These are phyloP conservation scores for Eucalyptus fibrosa DNA, from an alignment of 345 rosid species.

Conservation along the genomic window DNA sequence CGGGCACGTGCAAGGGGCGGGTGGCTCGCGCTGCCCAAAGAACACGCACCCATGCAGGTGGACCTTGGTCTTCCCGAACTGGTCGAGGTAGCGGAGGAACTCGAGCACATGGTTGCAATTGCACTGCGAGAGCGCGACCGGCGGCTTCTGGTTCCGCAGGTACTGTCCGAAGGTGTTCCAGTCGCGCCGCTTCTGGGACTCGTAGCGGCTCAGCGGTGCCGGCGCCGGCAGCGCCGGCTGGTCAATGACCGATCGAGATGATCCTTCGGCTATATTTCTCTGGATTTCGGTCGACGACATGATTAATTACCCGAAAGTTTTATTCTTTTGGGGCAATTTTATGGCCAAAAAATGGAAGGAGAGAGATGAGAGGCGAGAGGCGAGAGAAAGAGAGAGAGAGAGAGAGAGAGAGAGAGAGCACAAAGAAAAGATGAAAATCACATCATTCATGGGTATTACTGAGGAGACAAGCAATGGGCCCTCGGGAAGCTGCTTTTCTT, in stretches of 20 bases:
- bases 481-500: constrained; percentile 20
- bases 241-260: constrained; percentile 24
- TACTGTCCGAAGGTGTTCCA: constrained; percentile 90
- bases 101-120: constrained; percentile 57
- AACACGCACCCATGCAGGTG: constrained; percentile 60
- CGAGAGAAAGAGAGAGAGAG: neutral
- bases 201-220: constrained; percentile 59
- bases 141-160: constrained; percentile 63
- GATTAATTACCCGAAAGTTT: neutral
- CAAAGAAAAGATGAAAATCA: constrained; percentile 33
- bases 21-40: constrained; percentile 79
- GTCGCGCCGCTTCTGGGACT: constrained; percentile 74
- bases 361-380: neutral
- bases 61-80: constrained; percentile 81
- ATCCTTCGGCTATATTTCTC: constrained; percentile 17
- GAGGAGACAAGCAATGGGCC: constrained; percentile 28
- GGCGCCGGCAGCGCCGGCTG: constrained; percentile 3
- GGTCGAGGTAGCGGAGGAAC: constrained; percentile 67
- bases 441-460: neutral
- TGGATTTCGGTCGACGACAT: constrained; percentile 15
- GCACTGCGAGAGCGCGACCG: constrained; percentile 40
- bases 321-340: neutral
- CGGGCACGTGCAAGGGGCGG: constrained; percentile 81
- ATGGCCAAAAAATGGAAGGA: neutral
- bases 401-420: neutral